These are phyloP conservation scores for Boletus barrowsii DNA, from an alignment of 768 basidiomycete species.

Conservation along the genomic window DNA sequence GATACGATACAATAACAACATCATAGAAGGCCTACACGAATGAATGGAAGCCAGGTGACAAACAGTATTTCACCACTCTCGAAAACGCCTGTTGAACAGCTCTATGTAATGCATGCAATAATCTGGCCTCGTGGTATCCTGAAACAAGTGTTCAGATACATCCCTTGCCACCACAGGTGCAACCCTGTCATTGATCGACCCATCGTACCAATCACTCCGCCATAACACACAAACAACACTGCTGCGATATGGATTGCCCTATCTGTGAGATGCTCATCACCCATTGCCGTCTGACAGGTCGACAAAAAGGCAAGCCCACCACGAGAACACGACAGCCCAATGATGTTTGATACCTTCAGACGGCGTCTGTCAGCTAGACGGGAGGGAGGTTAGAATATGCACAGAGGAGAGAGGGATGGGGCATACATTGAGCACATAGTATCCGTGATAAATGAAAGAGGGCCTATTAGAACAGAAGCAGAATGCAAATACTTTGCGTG, in stretches of 20 bases:
- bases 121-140: background rate
- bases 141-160: constrained; percentile 25
- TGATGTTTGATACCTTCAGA: constrained; percentile 4
- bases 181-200: constrained; percentile 10
- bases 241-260: background rate
- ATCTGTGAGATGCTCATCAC: background rate
- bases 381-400: constrained; percentile 22
- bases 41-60: too few relatives aligned
- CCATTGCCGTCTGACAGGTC: background rate
- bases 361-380: background rate
- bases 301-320: background rate
- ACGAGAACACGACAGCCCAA: background rate
- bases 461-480: too few relatives aligned
- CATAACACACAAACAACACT: constrained; percentile 32
- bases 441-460: constrained; percentile 6
- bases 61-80: background rate
- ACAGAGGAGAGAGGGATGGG: constrained; percentile 15
- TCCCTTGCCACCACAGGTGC: constrained; percentile 32
- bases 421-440: constrained; percentile 1
- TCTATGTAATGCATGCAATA: background rate
- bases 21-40: too few relatives aligned
- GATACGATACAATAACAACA: too few relatives aligned
- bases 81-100: too few relatives aligned
- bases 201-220: constrained; percentile 5
- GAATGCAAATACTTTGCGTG: background rate